Evolutionary conservation across 495 filamentous ascomycete species (phyloP), one percentile per base, ranked within the genome.

Genomic region (Zalerion maritima): DNA sequence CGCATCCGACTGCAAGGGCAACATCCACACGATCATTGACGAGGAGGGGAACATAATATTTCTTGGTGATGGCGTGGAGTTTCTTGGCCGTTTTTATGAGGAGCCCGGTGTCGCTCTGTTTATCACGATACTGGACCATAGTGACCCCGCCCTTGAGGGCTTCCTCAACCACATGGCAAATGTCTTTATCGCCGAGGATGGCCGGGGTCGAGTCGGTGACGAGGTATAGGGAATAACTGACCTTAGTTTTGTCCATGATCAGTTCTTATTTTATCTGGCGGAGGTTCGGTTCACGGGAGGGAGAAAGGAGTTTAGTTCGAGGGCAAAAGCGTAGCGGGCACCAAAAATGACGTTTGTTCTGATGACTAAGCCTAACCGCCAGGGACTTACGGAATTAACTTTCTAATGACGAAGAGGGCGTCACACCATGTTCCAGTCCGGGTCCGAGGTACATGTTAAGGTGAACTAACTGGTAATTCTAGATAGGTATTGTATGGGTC

Each of bases 21-120:
- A 97, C 81, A 57, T 92, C 86, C 4, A 93, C 66, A n/a, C 85
- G 78, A 52, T 97, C 89, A 48, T 97, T 94, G 56, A 97, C 86
- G 21, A 97, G 55, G 27, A 97, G 63, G 16, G 87, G 89, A 0
- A 94, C 73, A 11, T 63, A 55, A 41, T 78, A 61, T n/a, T 43
- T 54, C 37, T 56, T 53, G 7, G 81, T 85, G 26, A 92, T 57
- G 8, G 60, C 41, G 49, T 85, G 81, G 21, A 94, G 61, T 38
- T 57, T 62, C 37, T 59, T 62, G n/a, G 71, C 85, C 17, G 64
- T 81, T n/a, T 57, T 47, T 14, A 94, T 67, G 32, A 89, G 64
- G 13, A 60, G 60, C 4, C 62, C 75, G 0, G 85, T 92, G 32
- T 84, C 78, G 45, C 73, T 75, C 6, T 59, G 76, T 52, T 94